Evolutionary conservation across 2,329 filamentous ascomycete species (phyloP), one percentile per base, ranked within the genome.

Genomic region (Venturia carpophila): DNA sequence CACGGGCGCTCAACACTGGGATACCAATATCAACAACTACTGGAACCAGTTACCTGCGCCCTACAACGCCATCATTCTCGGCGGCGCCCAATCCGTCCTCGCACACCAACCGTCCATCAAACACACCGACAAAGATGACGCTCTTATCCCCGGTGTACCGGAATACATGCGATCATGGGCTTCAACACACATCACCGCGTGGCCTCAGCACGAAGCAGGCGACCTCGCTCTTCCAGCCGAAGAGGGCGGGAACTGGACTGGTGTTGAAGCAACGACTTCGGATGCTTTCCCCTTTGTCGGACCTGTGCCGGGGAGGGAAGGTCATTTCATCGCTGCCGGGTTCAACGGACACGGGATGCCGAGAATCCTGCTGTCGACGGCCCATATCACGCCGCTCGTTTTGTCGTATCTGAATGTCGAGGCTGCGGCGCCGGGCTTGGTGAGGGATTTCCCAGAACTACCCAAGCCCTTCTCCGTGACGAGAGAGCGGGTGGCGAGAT

Each of bases 281-380:
- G 52, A 58, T 13, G 27, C 52, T 5, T 58, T 58, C n/a, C 52
- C 52, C 9, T 58, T 58, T 10, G 52, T 58, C 10, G 52, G 52
- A 19, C 52, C 52, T 1, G 19, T 58, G 52, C 52, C 52, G 19
- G 30, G 30, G 34, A 34, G 52, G 17, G 52, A 37, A 37, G 52
- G 52, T 5, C 52, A 58, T 37, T 58, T 58, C 15, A 24, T 58
- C 19, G 27, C 52, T 9, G 52, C 52, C 19, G 52, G 52, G 17
- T 58, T 58, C 10, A 58, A 58, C 13, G 52, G 52, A 34, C 52
- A 58, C 19, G 52, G 52, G 3, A 58, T 58, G 52, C 52, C 52
- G 17, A 15, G 52, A 5, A 58, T 58, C 19, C 52, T 58, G 27
- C 9, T 58, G 3, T 58, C 52, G 3, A 58, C 52, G 10, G 52